These are phyloP conservation scores for Cladophialophora exuberans DNA, from an alignment of 2,329 filamentous ascomycete species.

Conservation along the genomic window DNA sequence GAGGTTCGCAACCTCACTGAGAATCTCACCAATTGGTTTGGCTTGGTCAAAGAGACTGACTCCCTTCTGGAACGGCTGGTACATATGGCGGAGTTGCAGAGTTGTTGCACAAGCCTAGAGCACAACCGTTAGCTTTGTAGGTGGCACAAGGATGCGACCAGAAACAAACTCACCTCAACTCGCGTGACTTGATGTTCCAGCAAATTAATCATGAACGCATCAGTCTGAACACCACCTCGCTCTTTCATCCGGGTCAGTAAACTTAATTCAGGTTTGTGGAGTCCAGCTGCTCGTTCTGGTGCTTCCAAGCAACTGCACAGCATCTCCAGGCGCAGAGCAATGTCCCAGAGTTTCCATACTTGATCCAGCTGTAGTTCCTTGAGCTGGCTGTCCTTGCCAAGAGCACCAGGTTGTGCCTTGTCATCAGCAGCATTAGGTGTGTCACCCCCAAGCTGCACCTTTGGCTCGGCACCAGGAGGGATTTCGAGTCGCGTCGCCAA, in stretches of 20 bases:
- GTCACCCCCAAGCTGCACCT: conserved; percentile 43
- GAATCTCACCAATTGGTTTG: conserved; percentile 74
- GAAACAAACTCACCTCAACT: conserved; percentile 75
- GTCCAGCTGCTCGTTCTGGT: conserved; percentile 53
- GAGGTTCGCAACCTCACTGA: conserved; percentile 42
- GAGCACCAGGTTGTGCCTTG: conserved; percentile 58
- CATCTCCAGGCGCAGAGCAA: conserved; percentile 89
- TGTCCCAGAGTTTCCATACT: conserved; percentile 87
- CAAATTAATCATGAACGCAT: conserved; percentile 84
- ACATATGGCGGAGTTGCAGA: conserved; percentile 76
- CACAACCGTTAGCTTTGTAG: conserved; percentile 34
- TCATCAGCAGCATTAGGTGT: conserved; percentile 35
- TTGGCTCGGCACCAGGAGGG: conserved; percentile 33
- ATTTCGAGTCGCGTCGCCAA: conserved; percentile 69
- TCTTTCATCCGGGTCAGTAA: conserved; percentile 74
- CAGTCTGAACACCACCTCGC: conserved; percentile 81
- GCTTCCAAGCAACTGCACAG: conserved; percentile 87
- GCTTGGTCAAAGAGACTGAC: conserved; percentile 71
- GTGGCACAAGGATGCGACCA: conserved; percentile 2
- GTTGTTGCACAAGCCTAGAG: conserved; percentile 77
- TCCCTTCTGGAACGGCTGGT: conserved; percentile 67
- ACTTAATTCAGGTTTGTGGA: conserved; percentile 81
- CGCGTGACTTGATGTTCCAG: conserved; percentile 93
- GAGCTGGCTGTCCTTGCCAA: conserved; percentile 66
- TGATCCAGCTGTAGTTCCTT: conserved; percentile 77